Conservation (phyloP, 2,329 filamentous ascomycete genomes). For the Neospermospora avenae region DNA sequence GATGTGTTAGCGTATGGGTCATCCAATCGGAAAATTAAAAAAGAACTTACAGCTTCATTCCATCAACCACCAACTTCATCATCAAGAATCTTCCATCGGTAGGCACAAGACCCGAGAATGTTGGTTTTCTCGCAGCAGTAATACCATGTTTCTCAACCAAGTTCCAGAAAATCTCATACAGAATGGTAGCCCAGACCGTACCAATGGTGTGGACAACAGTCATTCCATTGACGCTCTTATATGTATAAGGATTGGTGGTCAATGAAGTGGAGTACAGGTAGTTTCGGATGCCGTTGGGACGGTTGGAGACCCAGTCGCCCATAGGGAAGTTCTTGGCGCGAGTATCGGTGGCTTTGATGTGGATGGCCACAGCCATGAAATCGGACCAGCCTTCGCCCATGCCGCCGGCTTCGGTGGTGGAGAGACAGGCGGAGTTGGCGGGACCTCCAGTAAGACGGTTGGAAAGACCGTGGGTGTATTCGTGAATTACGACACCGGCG, state of each 20-base stretch:
- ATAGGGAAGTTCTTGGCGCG: conserved; percentile 45
- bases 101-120: conserved; percentile 43
- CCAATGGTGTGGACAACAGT: conserved; percentile 47
- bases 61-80: conserved; percentile 45
- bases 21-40: not conserved
- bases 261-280: conserved; percentile 51
- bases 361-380: conserved; percentile 51
- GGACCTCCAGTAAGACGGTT: conserved; percentile 44
- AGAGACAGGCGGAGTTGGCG: conserved; percentile 44
- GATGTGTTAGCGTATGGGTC: not conserved
- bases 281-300: conserved; percentile 44
- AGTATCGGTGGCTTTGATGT: conserved; percentile 45
- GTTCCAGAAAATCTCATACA: conserved; percentile 58
- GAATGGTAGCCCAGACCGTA: conserved; percentile 49
- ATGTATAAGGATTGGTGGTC: conserved; percentile 48
- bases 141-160: conserved; percentile 54
- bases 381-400: conserved; percentile 60
- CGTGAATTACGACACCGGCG: conserved; percentile 57
- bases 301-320: conserved; percentile 48
- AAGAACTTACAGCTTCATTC: conserved; percentile 43
- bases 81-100: conserved; percentile 47
- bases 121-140: conserved; percentile 42
- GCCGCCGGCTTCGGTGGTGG: conserved; percentile 47
- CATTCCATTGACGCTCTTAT: conserved; percentile 42
- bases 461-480: conserved; percentile 49